Base-by-base conservation (phyloP, 352 stramenopile species). In the Hyaloperonospora brassicae region DNA sequence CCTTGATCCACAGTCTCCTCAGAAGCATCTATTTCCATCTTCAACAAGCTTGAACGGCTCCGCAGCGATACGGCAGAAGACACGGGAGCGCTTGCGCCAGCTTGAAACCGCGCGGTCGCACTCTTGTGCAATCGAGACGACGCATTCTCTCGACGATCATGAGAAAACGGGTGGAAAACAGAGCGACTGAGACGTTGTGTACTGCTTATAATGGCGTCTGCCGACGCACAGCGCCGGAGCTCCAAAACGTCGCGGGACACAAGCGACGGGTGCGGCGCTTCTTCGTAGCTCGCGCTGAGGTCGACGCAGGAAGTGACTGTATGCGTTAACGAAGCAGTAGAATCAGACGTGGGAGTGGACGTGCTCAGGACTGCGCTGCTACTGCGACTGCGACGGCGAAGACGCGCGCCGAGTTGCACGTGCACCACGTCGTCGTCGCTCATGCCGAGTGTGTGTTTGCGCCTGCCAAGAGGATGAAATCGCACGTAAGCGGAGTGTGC, bases 291-390 rank as follows among this genome's bases (percentile, higher is more conserved):
- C 8, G 27, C 27, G 27, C 27, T 34, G 27, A 4, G 27, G 8
- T 34, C n/a, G 4, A 9, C 24, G 13, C n/a, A 5, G 22, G 13
- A 6, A 27, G 23, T 14, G 7, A 5, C 11, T 13, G 21, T 13
- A 1, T 17, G 17, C 17, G 17, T 17, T 17, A 17, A 17, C 17
- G 25, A 31, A 23, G 55, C 36, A 50, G 45, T 70, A 13, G 60
- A 57, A 47, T 62, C 66, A 14, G 59, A 75, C 48, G 67, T 63
- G 5, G 75, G 56, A 25, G 68, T 76, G 34, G 78, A 89, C 61
- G 79, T 72, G 7, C 75, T 94, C n/a, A 88, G 87, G 21, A 97
- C 89, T 45, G 88, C 96, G 30, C 68, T 94, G 46, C 88, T 97
- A 47, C 73, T 97, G 27, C 83, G 89, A 47, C 65, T 73, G 38